Evolutionary conservation across 2,329 filamentous ascomycete genomes (phyloP).

Genomic region (Colletotrichum acutatum): DNA sequence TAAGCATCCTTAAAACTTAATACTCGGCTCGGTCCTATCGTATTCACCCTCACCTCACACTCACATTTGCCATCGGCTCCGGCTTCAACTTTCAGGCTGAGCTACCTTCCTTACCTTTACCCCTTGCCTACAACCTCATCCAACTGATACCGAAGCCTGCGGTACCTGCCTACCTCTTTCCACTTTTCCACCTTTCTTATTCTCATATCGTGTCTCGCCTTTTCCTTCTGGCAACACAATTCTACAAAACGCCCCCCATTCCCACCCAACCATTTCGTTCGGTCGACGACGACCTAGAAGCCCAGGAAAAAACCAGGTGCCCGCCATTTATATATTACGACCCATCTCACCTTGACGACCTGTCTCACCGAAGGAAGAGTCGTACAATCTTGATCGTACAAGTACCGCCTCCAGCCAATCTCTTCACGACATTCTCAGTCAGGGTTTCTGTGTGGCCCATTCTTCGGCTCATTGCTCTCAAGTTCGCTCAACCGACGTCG

Average conservation of each 20-base stretch:
- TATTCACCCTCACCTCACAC: not conserved
- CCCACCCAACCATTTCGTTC: not conserved
- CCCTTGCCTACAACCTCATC: not conserved
- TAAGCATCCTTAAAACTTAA: constrained; percentile 13
- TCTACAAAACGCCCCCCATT: not conserved
- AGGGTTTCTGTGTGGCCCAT: constrained; percentile 18
- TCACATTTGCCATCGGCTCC: not conserved
- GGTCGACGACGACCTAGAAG: not conserved
- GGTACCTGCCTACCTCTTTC: not conserved
- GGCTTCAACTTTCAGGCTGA: not conserved
- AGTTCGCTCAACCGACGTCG: constrained; percentile 20
- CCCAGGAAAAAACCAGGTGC: not conserved
- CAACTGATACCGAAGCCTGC: not conserved
- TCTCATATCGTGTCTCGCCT: constrained; percentile 8
- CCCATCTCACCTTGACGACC: constrained; percentile 14
- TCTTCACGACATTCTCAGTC: constrained; percentile 9
- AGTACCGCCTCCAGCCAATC: constrained; percentile 12
- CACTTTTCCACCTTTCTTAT: constrained; percentile 2
- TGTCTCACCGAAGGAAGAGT: constrained; percentile 15
- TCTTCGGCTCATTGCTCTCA: constrained; percentile 17
- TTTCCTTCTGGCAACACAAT: not conserved
- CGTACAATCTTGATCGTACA: constrained; percentile 27
- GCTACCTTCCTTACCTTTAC: not conserved
- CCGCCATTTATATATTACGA: constrained; percentile 25
- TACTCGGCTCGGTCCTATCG: not conserved